These are phyloP conservation scores for Phytophthora citrophthora DNA, from an alignment of 352 stramenopile genomes.

Conservation along the genomic window DNA sequence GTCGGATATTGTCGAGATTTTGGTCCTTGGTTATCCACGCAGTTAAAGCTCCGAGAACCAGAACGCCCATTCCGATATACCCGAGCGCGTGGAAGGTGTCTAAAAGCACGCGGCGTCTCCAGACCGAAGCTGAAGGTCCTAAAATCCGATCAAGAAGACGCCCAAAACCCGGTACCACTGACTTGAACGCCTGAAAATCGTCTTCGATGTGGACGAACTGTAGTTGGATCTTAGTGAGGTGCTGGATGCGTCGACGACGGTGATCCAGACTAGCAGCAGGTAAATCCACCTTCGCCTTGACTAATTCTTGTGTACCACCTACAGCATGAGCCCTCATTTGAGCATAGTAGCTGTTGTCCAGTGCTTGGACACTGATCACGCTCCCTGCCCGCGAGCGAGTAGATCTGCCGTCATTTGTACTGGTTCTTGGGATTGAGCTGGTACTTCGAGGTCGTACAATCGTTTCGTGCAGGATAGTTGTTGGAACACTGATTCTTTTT, in stretches of 20 bases:
- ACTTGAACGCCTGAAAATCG: constrained; percentile 18
- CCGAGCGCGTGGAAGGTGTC: constrained; percentile 14
- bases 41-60: constrained; percentile 11
- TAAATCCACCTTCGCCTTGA: not conserved
- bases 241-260: not conserved
- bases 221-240: constrained; percentile 21
- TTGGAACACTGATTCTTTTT: constrained; percentile 2
- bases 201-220: constrained; percentile 15
- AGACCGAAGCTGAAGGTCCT: not conserved
- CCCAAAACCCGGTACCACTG: constrained; percentile 24
- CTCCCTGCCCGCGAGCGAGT: constrained; percentile 15
- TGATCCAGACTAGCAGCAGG: not conserved
- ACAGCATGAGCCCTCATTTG: not conserved
- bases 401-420: constrained; percentile 1
- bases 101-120: constrained; percentile 12
- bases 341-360: constrained; percentile 16
- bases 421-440: constrained; percentile 12
- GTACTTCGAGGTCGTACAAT: constrained; percentile 1
- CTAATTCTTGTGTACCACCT: not conserved
- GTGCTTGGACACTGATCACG: constrained; percentile 25
- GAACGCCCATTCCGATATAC: constrained; percentile 10
- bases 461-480: not conserved
- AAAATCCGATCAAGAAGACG: constrained; percentile 17
- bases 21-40: constrained; percentile 18
- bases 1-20: constrained; percentile 17